These are phyloP conservation scores for Xylaria polymorpha DNA, from an alignment of 2,329 filamentous ascomycete genomes.

Conservation along the genomic window DNA sequence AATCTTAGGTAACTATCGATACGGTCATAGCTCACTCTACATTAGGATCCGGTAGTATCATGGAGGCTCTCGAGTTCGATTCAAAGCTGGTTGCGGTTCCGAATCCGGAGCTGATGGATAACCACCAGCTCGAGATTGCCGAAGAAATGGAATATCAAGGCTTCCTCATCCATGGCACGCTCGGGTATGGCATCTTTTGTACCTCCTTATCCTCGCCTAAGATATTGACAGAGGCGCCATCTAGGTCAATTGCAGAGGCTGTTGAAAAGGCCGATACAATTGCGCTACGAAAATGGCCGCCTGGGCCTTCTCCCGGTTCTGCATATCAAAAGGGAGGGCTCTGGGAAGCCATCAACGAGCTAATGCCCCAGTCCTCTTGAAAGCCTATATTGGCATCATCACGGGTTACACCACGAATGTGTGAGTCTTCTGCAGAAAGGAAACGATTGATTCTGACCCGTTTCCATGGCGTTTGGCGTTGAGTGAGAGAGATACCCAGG, in stretches of 20 bases:
- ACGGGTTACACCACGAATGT: neutral
- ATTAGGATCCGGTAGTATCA: constrained; percentile 86
- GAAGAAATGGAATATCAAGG: constrained; percentile 77
- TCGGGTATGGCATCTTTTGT: constrained; percentile 62
- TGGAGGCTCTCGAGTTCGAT: constrained; percentile 80
- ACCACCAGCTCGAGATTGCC: constrained; percentile 92
- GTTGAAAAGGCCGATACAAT: constrained; percentile 39
- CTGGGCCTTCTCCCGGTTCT: constrained; percentile 40
- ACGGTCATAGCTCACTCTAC: constrained; percentile 21
- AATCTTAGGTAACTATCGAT: neutral
- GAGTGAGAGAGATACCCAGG: constrained; percentile 25
- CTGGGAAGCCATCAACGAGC: constrained; percentile 44
- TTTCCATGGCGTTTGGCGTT: constrained; percentile 19
- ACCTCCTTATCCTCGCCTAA: neutral
- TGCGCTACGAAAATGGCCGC: constrained; percentile 43
- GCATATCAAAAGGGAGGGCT: constrained; percentile 44
- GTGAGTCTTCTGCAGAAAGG: neutral
- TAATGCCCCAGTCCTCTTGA: constrained; percentile 39
- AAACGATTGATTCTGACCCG: neutral
- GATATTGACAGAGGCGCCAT: constrained; percentile 26
- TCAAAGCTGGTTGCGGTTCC: constrained; percentile 89
- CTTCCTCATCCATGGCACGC: constrained; percentile 78
- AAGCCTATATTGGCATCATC: neutral
- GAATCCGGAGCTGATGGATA: constrained; percentile 83
- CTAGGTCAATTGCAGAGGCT: constrained; percentile 44